Percentiles rank a stretch among this genome's conserved stretches.
phyloP scores from a whole-genome alignment of 805 yeast species.

The Wickerhamomyces alni region DNA sequence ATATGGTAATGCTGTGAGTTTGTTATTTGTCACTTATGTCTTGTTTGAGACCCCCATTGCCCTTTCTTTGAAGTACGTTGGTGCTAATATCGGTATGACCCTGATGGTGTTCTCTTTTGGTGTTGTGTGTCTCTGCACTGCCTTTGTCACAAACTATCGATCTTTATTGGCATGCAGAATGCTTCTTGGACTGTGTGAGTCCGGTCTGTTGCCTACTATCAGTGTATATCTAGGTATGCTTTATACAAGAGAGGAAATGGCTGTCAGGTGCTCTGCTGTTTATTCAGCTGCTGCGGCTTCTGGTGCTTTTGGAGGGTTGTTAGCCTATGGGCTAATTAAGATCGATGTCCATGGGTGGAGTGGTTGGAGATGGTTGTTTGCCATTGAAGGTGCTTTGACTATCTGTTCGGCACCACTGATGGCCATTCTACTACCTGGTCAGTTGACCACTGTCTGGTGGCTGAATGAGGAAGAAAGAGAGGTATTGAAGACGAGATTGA shows the following conservation, averaged over 20 bases:
- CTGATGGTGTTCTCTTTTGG: slow-evolving; percentile 33
- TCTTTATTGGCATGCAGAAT: slow-evolving; percentile 41
- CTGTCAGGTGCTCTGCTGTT: slow-evolving; percentile 31
- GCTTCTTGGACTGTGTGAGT: slow-evolving; percentile 47
- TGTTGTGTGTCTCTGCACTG: slow-evolving; percentile 33
- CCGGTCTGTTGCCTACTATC: slow-evolving; percentile 45
- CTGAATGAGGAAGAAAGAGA: slow-evolving; percentile 34
- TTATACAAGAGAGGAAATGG: slow-evolving; percentile 43
- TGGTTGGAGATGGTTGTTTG: slow-evolving; percentile 47
- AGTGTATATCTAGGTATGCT: slow-evolving; percentile 40
- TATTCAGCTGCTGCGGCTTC: slow-evolving; percentile 26
- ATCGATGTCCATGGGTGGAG: slow-evolving; percentile 33
- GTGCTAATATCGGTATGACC: slow-evolving; percentile 28
- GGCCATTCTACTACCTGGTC: slow-evolving; percentile 32
- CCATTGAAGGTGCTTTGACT: slow-evolving; percentile 44
- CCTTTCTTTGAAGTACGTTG: slow-evolving; percentile 30
- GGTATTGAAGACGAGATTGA: slow-evolving; percentile 29
- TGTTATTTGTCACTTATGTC: slow-evolving; percentile 41
- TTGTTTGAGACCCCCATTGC: slow-evolving; percentile 34
- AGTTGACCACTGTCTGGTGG: slow-evolving; percentile 32
- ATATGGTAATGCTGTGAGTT: slow-evolving; percentile 38
- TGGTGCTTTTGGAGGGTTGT: slow-evolving; percentile 52
- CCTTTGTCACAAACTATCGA: slow-evolving; percentile 35
- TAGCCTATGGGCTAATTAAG: slow-evolving; percentile 39
- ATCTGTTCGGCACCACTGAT: slow-evolving; percentile 30